These are phyloP conservation scores for Purshia tridentata DNA, from an alignment of 306 rosid genomes.

Conservation along the genomic window DNA sequence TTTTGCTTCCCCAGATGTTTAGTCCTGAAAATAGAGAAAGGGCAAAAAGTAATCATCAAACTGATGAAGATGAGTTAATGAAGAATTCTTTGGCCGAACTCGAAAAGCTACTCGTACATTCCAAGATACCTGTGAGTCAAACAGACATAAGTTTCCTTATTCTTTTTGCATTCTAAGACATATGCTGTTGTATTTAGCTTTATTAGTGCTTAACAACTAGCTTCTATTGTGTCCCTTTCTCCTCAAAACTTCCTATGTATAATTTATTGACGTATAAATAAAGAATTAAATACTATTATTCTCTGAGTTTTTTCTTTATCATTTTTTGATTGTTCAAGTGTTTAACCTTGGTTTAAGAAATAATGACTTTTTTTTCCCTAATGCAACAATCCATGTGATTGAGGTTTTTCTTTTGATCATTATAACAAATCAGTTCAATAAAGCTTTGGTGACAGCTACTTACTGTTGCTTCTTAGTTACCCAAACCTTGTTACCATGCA, in stretches of 20 bases:
- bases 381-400: not conserved
- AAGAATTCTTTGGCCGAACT: slow-evolving; percentile 59
- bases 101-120: slow-evolving; percentile 73
- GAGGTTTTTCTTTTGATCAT: not conserved
- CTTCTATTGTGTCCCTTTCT: not conserved
- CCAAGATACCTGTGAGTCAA: slow-evolving; percentile 87
- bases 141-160: slow-evolving; percentile 6
- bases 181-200: slow-evolving; percentile 10
- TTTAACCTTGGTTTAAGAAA: not conserved
- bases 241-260: not conserved
- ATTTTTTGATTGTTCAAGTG: not conserved
- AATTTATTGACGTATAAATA: not conserved
- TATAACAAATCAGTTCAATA: not conserved
- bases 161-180: not conserved
- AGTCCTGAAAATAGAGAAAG: slow-evolving; percentile 43
- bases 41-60: slow-evolving; percentile 32
- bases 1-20: slow-evolving; percentile 79
- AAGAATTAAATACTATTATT: not conserved
- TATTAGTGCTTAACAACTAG: not conserved
- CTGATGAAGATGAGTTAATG: slow-evolving; percentile 39
- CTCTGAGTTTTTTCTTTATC: not conserved
- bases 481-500: not conserved
- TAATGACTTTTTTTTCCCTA: not conserved
- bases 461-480: not conserved
- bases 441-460: not conserved